A percentile compares a stretch with the other conserved stretches of the same genome.
Evolutionary conservation across 305 asterid genomes (phyloP).

Genomic region (Fraxinus sp.): DNA sequence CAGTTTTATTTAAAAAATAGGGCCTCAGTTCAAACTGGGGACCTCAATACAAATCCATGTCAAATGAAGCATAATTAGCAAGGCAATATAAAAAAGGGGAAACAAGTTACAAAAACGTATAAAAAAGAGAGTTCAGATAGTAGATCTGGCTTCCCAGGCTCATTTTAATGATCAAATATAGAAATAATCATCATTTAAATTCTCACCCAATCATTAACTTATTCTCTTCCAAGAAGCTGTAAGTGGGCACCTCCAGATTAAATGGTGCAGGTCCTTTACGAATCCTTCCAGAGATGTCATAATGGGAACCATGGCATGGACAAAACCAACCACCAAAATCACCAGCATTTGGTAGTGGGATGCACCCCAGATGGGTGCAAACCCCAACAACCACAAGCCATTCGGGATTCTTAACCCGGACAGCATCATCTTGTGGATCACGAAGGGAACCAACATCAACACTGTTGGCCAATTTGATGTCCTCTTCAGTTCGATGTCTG

Average conservation of each 20-base stretch:
- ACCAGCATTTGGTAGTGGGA: constrained; percentile 87
- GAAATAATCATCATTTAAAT: background rate
- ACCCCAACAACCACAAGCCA: constrained; percentile 84
- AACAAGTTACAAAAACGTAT: background rate
- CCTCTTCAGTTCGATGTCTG: constrained; percentile 71
- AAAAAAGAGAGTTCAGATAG: background rate
- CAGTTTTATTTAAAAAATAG: background rate
- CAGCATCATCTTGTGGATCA: constrained; percentile 78
- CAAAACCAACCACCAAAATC: constrained; percentile 90
- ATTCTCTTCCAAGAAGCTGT: constrained; percentile 70
- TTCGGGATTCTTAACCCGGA: constrained; percentile 76
- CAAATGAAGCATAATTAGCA: background rate
- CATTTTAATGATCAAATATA: background rate
- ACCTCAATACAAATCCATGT: background rate
- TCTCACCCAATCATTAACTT: constrained; percentile 67
- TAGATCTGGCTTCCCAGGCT: constrained; percentile 2
- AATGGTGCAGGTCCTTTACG: constrained; percentile 80
- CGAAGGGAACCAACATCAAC: constrained; percentile 62
- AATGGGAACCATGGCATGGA: constrained; percentile 89
- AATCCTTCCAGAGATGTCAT: constrained; percentile 79
- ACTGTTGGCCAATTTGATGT: constrained; percentile 66
- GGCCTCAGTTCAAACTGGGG: background rate
- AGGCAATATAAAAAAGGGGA: background rate
- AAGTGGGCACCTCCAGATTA: constrained; percentile 82
- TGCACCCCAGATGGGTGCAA: constrained; percentile 84